Evolutionary conservation across 2,329 filamentous ascomycete species (phyloP).

Genomic region (Fusarium lyarnte): DNA sequence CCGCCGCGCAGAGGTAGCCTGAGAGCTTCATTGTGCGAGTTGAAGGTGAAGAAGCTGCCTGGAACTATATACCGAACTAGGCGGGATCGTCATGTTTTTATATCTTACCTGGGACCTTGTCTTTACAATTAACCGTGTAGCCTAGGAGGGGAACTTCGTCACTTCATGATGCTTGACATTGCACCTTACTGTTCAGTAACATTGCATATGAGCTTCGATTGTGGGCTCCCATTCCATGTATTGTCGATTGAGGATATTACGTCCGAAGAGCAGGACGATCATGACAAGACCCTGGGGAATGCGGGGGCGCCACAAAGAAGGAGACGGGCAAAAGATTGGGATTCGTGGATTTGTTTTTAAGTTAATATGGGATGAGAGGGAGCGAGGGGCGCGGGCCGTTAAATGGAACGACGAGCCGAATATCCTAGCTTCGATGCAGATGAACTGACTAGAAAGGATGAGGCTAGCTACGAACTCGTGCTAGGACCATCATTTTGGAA

Average conservation of each 20-base stretch:
- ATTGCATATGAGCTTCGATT: constrained; percentile 5
- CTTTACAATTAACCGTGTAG: constrained; percentile 36
- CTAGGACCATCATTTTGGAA: neutral
- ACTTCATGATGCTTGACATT: neutral
- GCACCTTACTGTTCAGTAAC: neutral
- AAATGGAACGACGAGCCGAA: constrained; percentile 39
- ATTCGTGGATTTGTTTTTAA: constrained; percentile 34
- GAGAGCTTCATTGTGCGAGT: constrained; percentile 45
- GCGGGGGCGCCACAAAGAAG: constrained; percentile 33
- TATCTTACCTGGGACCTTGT: constrained; percentile 2
- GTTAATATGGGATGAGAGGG: constrained; percentile 6
- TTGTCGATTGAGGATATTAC: neutral
- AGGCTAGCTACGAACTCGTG: neutral
- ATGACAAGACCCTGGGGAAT: constrained; percentile 35
- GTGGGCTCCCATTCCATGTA: neutral
- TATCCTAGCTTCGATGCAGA: constrained; percentile 32
- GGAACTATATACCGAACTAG: neutral
- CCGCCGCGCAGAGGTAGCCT: constrained; percentile 34
- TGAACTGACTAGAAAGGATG: neutral
- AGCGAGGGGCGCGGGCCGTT: neutral
- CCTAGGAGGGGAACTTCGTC: neutral
- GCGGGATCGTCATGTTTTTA: constrained; percentile 30
- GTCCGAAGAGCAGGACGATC: constrained; percentile 12
- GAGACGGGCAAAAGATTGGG: constrained; percentile 12
- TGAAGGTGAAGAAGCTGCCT: constrained; percentile 9